Conservation (phyloP, 306 rosid genomes). For the Rosa chinensis region DNA sequence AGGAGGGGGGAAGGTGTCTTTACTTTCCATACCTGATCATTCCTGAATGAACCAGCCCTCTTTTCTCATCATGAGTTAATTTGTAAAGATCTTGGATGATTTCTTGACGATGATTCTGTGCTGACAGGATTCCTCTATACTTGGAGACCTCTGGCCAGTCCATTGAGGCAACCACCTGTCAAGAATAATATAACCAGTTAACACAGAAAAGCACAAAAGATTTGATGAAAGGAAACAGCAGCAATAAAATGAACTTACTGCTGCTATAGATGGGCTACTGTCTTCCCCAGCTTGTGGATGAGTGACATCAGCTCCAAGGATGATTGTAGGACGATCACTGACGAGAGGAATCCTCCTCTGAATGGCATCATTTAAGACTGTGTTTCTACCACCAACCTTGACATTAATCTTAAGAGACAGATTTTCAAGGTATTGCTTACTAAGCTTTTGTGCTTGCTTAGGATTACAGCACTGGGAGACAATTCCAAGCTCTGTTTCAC, state of each 20-base stretch:
- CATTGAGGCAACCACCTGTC: conserved; percentile 87
- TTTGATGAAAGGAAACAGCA: too few relatives aligned
- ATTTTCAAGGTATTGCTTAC: conserved; percentile 70
- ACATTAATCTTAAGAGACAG: conserved; percentile 75
- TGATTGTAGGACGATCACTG: conserved; percentile 60
- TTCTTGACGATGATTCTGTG: conserved; percentile 61
- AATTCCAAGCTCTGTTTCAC: conserved; percentile 86
- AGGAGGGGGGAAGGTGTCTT: background rate
- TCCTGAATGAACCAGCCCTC: conserved; percentile 53
- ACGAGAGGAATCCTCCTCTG: conserved; percentile 42
- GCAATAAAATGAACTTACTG: conserved; percentile 36
- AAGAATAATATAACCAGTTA: background rate
- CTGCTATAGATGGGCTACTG: conserved; percentile 75
- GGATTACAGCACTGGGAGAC: conserved; percentile 82
- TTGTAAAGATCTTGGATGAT: conserved; percentile 68
- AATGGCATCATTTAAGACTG: conserved; percentile 57
- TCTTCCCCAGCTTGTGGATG: conserved; percentile 85
- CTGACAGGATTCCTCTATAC: conserved; percentile 69
- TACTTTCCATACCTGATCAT: conserved; percentile 53
- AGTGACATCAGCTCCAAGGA: conserved; percentile 82
- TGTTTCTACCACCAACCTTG: conserved; percentile 82
- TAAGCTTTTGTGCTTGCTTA: conserved; percentile 23
- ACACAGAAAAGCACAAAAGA: background rate
- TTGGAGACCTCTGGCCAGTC: conserved; percentile 80
- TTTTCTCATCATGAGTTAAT: conserved; percentile 16